Base-by-base conservation (phyloP, 2,329 filamentous ascomycete genomes). In the Phialocephala subalpina region DNA sequence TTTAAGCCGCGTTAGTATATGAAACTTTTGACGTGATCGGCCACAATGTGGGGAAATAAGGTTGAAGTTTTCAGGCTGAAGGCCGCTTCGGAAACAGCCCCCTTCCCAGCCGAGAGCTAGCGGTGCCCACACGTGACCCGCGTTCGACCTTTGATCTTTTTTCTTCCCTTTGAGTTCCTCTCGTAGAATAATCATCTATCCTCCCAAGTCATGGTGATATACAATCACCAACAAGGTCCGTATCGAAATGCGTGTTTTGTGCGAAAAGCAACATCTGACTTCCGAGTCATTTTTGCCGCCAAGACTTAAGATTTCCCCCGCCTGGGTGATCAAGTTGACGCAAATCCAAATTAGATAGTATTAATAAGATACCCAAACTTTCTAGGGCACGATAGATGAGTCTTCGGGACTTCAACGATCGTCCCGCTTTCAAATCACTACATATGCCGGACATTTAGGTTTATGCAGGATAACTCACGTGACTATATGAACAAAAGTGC, bases 41-140 rank as follows among this genome's bases (percentile, higher is more conserved):
- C 14, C 27, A 33, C 5, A 16, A 33, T 53, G 27, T 53, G 49
- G 49, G 27, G 49, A 53, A 29, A 53, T 53, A 53, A 53, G 49
- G 49, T 53, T 53, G 25, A 53, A 53, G 12, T 29, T 2, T 53
- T 53, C n/a, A 53, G 49, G 49, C 49, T 53, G 12, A 11, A 29
- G 25, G 29, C 27, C 25, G 12, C 49, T n/a, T 49, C 45, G 45
- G 45, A 3, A 49, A 14, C n/a, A 20, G n/a, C 20, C 45, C 40
- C 40, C 18, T 42, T 42, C 18, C 40, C 16, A n/a, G 40, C n/a
- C 14, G 14, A 16, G 16, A 42, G 40, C 6, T 42, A n/a, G n/a
- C n/a, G 40, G 8, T 7, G 40, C 14, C 40, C 7, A n/a, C 45
- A 49, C 45, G 45, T 49, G 45, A 49, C 45, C 12, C 1, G 1